phyloP scores from a whole-genome alignment of 2,329 filamentous ascomycete species.

The Drechslera avenae region DNA sequence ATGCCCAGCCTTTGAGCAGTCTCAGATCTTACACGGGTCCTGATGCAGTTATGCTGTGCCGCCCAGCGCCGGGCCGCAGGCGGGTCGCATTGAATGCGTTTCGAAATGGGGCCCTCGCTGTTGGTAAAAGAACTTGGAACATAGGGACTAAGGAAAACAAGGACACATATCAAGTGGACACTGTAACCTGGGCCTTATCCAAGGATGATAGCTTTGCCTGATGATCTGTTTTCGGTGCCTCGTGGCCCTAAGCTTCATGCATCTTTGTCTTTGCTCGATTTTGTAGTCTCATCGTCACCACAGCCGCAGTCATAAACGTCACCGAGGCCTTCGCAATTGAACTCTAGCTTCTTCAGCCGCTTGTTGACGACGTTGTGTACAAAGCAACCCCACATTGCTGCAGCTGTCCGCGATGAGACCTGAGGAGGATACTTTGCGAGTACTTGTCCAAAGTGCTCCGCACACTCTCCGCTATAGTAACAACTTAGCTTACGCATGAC shows the following conservation, averaged over 20 bases:
- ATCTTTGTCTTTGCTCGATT: constrained; percentile 22
- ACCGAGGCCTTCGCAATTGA: constrained; percentile 68
- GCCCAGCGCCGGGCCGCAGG: constrained; percentile 9
- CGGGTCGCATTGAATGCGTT: constrained; percentile 10
- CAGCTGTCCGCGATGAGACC: constrained; percentile 64
- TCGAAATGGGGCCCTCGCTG: constrained; percentile 8
- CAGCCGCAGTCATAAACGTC: constrained; percentile 71
- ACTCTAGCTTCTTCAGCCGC: constrained; percentile 63
- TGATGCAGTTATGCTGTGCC: constrained; percentile 11
- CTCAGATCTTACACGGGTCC: constrained; percentile 8
- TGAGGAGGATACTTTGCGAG: constrained; percentile 68
- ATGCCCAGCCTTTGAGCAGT: constrained; percentile 1
- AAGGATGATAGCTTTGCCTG: constrained; percentile 14
- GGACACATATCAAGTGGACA: constrained; percentile 1
- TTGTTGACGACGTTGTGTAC: constrained; percentile 71
- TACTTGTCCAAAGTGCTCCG: constrained; percentile 65
- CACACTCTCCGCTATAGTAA: constrained; percentile 64
- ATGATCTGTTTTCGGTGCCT: constrained; percentile 14
- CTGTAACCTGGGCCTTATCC: constrained; percentile 9
- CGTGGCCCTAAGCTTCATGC: constrained; percentile 19
- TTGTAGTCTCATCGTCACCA: constrained; percentile 57
- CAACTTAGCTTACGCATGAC: constrained; percentile 33
- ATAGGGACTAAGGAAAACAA: background rate
- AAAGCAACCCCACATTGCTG: constrained; percentile 70
- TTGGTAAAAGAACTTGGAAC: background rate